phyloP scores from a whole-genome alignment of 257 asterid species.

The Fraxinus americana region DNA sequence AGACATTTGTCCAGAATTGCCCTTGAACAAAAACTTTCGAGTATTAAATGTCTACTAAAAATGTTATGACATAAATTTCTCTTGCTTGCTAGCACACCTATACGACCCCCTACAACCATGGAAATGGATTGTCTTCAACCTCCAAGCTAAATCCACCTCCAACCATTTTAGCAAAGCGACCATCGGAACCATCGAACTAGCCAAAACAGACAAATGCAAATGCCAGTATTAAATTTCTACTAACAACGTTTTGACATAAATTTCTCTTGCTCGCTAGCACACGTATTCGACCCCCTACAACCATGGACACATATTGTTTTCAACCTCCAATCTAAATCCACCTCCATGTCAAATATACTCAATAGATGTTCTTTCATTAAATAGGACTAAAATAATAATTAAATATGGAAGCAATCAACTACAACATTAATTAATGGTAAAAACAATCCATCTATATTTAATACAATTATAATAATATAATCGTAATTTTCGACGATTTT shows the following conservation, averaged over 20 bases:
- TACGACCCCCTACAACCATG: not conserved
- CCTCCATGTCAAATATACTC: too few species aligned
- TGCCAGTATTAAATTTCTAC: not conserved
- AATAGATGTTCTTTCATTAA: too few species aligned
- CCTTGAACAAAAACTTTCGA: not conserved
- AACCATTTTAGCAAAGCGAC: not conserved
- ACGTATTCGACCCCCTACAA: not conserved
- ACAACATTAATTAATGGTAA: too few species aligned
- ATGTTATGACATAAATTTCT: not conserved
- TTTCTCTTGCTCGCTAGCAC: not conserved
- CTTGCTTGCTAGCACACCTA: not conserved
- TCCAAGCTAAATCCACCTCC: not conserved
- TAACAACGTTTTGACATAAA: not conserved
- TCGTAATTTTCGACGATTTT: too few species aligned
- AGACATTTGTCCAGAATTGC: not conserved
- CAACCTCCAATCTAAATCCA: not conserved
- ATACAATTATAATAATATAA: too few species aligned
- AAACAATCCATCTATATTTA: too few species aligned
- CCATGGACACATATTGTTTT: not conserved
- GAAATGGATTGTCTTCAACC: not conserved
- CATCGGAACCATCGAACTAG: not conserved
- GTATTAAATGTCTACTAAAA: not conserved
- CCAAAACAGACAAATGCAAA: not conserved
- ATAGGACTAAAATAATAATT: too few species aligned
- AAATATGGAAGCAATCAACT: too few species aligned